Evolutionary conservation across 2,329 filamentous ascomycete genomes (phyloP), one percentile per base, ranked within the genome.

Genomic region (Microdochium nivale): DNA sequence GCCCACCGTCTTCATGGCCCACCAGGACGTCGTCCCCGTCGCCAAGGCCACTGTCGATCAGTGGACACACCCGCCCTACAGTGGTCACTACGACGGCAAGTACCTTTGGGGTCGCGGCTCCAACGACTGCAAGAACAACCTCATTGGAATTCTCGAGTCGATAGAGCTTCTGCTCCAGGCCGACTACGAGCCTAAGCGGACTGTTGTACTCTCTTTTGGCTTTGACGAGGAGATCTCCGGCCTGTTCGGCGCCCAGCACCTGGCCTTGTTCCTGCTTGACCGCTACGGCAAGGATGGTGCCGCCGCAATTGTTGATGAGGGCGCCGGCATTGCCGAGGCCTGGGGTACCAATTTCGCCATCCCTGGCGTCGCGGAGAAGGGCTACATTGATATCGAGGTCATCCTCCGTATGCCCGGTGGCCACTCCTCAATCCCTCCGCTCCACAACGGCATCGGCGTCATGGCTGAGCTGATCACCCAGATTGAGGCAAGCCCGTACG

Each of bases 401-500:
- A 72, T 78, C 8, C 73, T 86, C 23, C 70, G 77, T 52, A 74
- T 80, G 3, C 71, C 72, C 2, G 83, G 83, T 16, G 83, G 83
- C 0, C 83, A 86, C 62, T 81, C 77, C 50, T 84, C 78, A 2
- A 65, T 72, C 0, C 79, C 82, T 37, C 78, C 78, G 14, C 73
- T 79, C 1, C 84, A 88, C 64, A 88, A 84, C 0, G 82, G 81
- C 11, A 87, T 88, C 50, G 85, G 86, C 8, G 83, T 88, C 55
- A 72, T 84, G 52, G 74, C 80, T 10, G 81, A 88, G 60, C 76
- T 88, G 35, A 76, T 88, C 53, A 75, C 76, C 21, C 66, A 74
- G 19, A 77, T 89, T 1, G 86, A 89, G 60, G 58, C 62, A 9
- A 59, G 67, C 32, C 66, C 65, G 0, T 68, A 65, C 60, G 53